phyloP scores from a whole-genome alignment of 2,329 filamentous ascomycete genomes.

The Dactylella cylindrospora region DNA sequence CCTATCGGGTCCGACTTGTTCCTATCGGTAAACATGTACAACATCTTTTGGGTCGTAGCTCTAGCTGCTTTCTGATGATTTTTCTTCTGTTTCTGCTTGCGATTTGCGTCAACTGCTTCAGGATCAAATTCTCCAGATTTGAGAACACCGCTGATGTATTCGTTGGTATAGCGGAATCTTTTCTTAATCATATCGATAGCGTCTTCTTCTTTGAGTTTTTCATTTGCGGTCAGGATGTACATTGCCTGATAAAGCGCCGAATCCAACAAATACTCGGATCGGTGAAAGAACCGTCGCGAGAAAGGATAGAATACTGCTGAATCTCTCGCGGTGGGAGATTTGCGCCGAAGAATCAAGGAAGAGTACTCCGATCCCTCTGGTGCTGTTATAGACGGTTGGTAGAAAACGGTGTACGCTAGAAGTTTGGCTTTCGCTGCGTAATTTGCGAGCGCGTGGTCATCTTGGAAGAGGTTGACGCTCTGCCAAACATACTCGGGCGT shows the following conservation, averaged over 20 bases:
- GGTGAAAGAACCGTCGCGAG: slow-evolving; percentile 9
- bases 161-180: background rate
- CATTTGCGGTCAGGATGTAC: slow-evolving; percentile 3
- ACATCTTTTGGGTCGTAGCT: background rate
- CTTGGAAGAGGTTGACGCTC: background rate
- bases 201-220: background rate
- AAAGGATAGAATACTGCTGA: slow-evolving; percentile 4
- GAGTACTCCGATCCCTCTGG: background rate
- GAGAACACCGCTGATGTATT: background rate
- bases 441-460: background rate
- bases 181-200: background rate
- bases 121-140: background rate
- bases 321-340: background rate
- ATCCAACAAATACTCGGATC: slow-evolving; percentile 2
- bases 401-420: slow-evolving; percentile 2
- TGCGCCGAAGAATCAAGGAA: background rate
- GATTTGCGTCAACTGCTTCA: background rate
- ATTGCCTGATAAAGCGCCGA: slow-evolving; percentile 5
- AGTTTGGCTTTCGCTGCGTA: slow-evolving; percentile 1
- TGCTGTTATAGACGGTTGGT: background rate
- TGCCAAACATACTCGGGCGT: background rate
- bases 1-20: background rate
- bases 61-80: too few species aligned
- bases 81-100: too few species aligned
- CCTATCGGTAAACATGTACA: too few species aligned